Evolutionary conservation across 805 yeast species (phyloP).

Genomic region (Kazachstania bromeliacearum): DNA sequence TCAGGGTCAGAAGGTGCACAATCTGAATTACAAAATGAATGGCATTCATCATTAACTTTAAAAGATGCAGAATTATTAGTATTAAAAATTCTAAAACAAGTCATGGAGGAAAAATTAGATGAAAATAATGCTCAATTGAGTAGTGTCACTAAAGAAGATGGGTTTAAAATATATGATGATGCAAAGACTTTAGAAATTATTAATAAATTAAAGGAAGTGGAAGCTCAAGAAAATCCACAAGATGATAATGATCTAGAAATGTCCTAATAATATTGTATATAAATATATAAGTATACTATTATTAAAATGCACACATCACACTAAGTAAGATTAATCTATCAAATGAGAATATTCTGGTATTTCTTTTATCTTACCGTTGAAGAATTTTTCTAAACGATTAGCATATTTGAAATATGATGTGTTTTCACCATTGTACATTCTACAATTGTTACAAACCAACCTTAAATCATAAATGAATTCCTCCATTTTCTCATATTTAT

Average conservation of each 20-base stretch:
- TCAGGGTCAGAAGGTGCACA: constrained; percentile 99
- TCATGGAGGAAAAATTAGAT: constrained; percentile 97
- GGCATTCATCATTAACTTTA: constrained; percentile 83
- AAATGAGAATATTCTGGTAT: constrained; percentile 84
- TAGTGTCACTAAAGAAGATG: constrained; percentile 75
- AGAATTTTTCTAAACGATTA: constrained; percentile 81
- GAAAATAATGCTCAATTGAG: constrained; percentile 93
- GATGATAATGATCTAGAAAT: constrained; percentile 26
- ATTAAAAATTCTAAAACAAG: constrained; percentile 86
- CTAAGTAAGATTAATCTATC: constrained; percentile 47
- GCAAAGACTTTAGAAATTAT: constrained; percentile 77
- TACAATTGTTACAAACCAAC: constrained; percentile 81
- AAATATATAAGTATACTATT: not conserved
- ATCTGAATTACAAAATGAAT: constrained; percentile 92
- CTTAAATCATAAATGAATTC: constrained; percentile 85
- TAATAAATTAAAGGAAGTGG: constrained; percentile 63
- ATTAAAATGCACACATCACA: not conserved
- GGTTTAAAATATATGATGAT: constrained; percentile 78
- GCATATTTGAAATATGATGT: constrained; percentile 96
- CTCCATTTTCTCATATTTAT: constrained; percentile 82
- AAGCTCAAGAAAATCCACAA: constrained; percentile 36
- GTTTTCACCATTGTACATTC: constrained; percentile 84
- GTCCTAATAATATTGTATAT: constrained; percentile 11
- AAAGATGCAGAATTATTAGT: constrained; percentile 88
- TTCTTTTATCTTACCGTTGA: constrained; percentile 73